Evolutionary conservation across 176 grass and related monocot species (phyloP).

Genomic region (Lolium rigidum): DNA sequence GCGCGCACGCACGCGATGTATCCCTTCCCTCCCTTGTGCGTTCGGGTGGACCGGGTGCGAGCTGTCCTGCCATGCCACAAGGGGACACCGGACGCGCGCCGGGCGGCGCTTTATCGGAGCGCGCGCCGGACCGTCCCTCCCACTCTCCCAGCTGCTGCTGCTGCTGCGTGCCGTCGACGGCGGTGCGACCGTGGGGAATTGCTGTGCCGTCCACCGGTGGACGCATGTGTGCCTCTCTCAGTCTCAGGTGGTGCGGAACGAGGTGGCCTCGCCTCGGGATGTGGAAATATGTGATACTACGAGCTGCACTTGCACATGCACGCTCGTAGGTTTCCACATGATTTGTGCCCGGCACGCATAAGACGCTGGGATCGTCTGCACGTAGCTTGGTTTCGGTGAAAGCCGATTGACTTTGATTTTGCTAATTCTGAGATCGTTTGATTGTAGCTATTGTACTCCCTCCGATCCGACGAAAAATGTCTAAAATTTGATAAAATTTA

Average conservation of each 20-base stretch:
- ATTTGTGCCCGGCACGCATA: background rate
- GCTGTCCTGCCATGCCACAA: constrained; percentile 21
- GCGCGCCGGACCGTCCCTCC: background rate
- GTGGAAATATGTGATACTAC: background rate
- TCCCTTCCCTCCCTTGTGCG: constrained; percentile 5
- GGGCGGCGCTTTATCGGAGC: too few species aligned
- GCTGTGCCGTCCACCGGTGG: constrained; percentile 11
- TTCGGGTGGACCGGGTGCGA: background rate
- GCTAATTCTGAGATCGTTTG: too few species aligned
- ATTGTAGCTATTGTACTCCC: too few species aligned
- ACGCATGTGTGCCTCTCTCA: background rate
- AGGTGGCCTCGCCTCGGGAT: background rate
- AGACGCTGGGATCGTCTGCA: background rate
- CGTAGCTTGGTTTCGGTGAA: too few species aligned
- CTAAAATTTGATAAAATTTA: too few species aligned
- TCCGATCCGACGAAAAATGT: too few species aligned
- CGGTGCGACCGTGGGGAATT: background rate
- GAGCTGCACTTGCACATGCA: background rate
- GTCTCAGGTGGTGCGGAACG: background rate
- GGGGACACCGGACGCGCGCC: constrained; percentile 58
- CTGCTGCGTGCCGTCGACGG: constrained; percentile 49
- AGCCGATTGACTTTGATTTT: too few species aligned
- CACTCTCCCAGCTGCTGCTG: background rate
- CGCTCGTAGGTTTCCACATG: background rate
- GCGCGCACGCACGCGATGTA: background rate